A percentile compares a stretch with the other conserved stretches of the same genome.
These are phyloP conservation scores for Penicillium italicum DNA, from an alignment of 2,329 filamentous ascomycete genomes.

Conservation along the genomic window DNA sequence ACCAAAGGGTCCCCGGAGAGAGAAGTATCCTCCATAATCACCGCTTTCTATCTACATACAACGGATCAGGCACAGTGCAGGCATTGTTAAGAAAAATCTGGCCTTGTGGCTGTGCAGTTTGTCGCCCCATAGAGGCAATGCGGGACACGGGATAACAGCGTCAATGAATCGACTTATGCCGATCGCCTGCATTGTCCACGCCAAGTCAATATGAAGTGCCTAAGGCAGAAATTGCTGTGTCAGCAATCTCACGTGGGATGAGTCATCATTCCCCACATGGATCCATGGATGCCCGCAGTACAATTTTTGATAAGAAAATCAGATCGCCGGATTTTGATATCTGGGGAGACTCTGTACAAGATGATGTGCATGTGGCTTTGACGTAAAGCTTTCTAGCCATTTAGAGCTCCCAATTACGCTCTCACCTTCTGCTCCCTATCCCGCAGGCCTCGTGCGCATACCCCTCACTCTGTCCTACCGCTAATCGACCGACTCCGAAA, in stretches of 20 bases:
- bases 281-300: not conserved
- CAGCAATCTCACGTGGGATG: not conserved
- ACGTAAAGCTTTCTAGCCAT: not conserved
- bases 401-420: not conserved
- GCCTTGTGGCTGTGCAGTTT: conserved; percentile 19
- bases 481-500: conserved; percentile 26
- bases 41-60: conserved; percentile 17
- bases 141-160: conserved; percentile 5
- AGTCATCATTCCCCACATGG: conserved; percentile 9
- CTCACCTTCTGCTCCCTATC: conserved; percentile 2
- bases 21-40: conserved; percentile 24
- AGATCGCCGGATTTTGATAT: conserved; percentile 1
- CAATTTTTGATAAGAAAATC: conserved; percentile 8
- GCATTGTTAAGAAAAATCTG: conserved; percentile 6
- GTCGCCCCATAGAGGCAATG: conserved; percentile 7
- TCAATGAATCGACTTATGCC: conserved; percentile 5
- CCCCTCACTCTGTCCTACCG: conserved; percentile 21
- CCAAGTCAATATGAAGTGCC: conserved; percentile 6
- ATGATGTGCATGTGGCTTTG: not conserved
- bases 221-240: not conserved
- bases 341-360: not conserved
- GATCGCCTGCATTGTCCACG: conserved; percentile 4
- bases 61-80: conserved; percentile 3
- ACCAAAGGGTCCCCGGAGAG: conserved; percentile 4
- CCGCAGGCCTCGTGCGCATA: conserved; percentile 17